Conservation (phyloP, 108 stramenopile genomes). For the Fragilariopsis cylindrus region DNA sequence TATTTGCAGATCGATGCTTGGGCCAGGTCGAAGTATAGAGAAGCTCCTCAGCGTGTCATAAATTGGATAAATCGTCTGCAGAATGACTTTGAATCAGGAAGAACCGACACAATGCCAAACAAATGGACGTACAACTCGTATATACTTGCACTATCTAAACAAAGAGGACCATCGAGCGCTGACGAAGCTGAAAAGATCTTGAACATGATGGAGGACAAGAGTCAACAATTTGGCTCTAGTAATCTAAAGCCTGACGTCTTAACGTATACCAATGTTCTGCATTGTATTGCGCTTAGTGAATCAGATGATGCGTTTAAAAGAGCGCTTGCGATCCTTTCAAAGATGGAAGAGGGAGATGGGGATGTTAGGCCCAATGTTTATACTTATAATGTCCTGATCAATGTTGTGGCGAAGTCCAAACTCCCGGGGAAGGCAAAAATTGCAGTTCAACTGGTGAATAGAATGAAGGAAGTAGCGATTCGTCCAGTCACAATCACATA, state of each 20-base stretch:
- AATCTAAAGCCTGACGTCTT: constrained; percentile 31
- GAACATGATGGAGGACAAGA: constrained; percentile 25
- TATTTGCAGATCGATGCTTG: constrained; percentile 23
- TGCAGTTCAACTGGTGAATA: constrained; percentile 19
- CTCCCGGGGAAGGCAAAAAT: constrained; percentile 46
- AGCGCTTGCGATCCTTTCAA: constrained; percentile 23
- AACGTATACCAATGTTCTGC: constrained; percentile 37
- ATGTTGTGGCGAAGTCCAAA: constrained; percentile 40
- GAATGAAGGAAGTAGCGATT: constrained; percentile 32
- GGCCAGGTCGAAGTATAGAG: constrained; percentile 18
- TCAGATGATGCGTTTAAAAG: constrained; percentile 30
- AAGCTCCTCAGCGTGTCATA: constrained; percentile 11
- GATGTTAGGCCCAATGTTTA: constrained; percentile 30
- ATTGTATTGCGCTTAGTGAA: constrained; percentile 35
- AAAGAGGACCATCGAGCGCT: constrained; percentile 8
- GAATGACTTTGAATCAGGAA: constrained; percentile 23
- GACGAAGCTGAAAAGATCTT: constrained; percentile 27
- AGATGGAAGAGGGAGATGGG: constrained; percentile 37
- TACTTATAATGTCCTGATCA: constrained; percentile 27
- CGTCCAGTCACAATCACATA: constrained; percentile 39
- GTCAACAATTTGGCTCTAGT: constrained; percentile 6
- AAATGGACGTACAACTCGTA: constrained; percentile 32
- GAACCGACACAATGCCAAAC: constrained; percentile 21
- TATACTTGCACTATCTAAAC: constrained; percentile 28
- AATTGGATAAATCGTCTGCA: constrained; percentile 29